phyloP scores from a whole-genome alignment of 768 basidiomycete genomes.

The Amanita subjunquillea region DNA sequence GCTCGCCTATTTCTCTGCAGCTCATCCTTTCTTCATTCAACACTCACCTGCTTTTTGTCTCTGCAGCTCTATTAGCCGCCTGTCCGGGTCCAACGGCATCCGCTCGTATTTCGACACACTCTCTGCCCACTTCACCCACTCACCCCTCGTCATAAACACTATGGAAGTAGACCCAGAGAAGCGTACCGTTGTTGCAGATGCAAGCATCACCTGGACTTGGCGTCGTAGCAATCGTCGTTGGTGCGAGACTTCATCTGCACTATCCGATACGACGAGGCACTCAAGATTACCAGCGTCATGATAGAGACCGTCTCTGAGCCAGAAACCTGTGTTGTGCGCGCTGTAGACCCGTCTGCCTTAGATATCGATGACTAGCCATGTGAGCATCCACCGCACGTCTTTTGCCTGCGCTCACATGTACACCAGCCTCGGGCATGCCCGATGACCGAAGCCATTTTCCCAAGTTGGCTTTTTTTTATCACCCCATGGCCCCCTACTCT shows the following conservation, averaged over 20 bases:
- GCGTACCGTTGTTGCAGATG: constrained; percentile 22
- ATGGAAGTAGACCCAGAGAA: constrained; percentile 15
- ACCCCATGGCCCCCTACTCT: neutral
- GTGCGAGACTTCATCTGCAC: constrained; percentile 37
- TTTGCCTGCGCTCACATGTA: neutral
- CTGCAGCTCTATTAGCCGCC: constrained; percentile 20
- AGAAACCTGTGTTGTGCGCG: constrained; percentile 37
- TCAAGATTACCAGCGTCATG: constrained; percentile 31
- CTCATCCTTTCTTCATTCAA: constrained; percentile 26
- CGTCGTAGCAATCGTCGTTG: constrained; percentile 29
- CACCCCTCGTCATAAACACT: constrained; percentile 16
- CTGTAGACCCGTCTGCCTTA: constrained; percentile 19
- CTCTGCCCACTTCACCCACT: constrained; percentile 33
- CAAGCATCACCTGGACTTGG: constrained; percentile 37
- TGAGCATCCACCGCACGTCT: neutral
- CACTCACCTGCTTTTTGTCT: constrained; percentile 27
- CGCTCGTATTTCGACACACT: constrained; percentile 41
- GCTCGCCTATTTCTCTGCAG: constrained; percentile 28
- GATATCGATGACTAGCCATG: neutral
- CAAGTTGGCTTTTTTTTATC: neutral
- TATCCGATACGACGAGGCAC: constrained; percentile 30
- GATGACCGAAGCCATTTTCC: neutral
- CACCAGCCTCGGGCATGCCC: neutral
- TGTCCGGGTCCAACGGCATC: constrained; percentile 33
- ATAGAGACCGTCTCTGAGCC: constrained; percentile 27